Evolutionary conservation across 2,329 filamentous ascomycete genomes (phyloP), one percentile per base, ranked within the genome.

Genomic region (Botrytis pseudocinerea): DNA sequence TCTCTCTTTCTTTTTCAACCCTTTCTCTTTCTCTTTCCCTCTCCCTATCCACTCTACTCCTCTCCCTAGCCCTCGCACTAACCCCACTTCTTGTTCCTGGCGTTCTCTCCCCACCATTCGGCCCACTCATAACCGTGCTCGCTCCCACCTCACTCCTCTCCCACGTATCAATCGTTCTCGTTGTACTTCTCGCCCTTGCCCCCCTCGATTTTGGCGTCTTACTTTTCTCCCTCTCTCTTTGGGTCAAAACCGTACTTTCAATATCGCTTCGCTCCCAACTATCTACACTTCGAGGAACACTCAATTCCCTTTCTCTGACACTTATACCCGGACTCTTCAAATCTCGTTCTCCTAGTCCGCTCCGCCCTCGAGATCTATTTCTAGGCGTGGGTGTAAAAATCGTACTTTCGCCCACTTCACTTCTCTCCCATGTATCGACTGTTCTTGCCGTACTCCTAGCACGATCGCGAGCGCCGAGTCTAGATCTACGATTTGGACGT

Each of bases 351-450:
- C 63, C 64, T 12, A 64, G 32, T 22, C 46, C 64, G 10, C 64
- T 57, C 16, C 64, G 51, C 10, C 64, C 65, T 28, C 62, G 44
- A 7, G 62, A 65, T 48, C 32, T 48, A 38, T 48, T 48, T 32
- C 65, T 68, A 38, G 46, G 48, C 1, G 48, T 10, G 9, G 35
- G 48, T 2, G 35, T 54, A 14, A 68, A 54, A 16, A 68, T 28
- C 1, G 65, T 68, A 32, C 65, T 68, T 9, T 28, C 48, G 7
- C 65, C 65, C 4, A 68, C 65, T 18, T 68, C 65, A 57, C 65
- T 68, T n/a, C 35, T 68, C 7, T 68, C 65, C 65, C 65, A 68
- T n/a, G 65, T 68, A 57, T 68, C 65, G 18, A 68, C 57, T 28
- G 38, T 66, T 38, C 54, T 69, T 6, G 66, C 20, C 20, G 54